Conservation (phyloP, 768 basidiomycete species). For the Pluteus cervinus region DNA sequence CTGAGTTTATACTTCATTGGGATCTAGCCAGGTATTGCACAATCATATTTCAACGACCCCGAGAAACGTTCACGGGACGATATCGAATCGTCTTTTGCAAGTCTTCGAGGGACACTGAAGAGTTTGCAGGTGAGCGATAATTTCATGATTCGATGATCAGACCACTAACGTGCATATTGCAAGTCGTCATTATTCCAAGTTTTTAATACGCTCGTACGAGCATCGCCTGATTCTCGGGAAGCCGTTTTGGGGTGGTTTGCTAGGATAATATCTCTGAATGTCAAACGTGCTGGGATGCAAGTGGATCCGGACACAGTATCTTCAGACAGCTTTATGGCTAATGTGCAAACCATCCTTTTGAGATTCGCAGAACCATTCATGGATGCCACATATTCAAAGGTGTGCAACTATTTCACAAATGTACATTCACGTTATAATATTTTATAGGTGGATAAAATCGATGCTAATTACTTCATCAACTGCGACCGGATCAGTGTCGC, state of each 20-base stretch:
- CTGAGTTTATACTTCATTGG: not conserved
- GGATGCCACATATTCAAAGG: slow-evolving; percentile 87
- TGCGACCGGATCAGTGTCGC: slow-evolving; percentile 67
- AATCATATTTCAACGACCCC: slow-evolving; percentile 81
- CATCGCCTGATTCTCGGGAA: slow-evolving; percentile 73
- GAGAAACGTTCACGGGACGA: slow-evolving; percentile 70
- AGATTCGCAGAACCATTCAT: slow-evolving; percentile 93
- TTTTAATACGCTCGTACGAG: slow-evolving; percentile 83
- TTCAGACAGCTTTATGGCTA: slow-evolving; percentile 90
- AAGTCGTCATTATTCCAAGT: slow-evolving; percentile 74
- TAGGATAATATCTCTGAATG: slow-evolving; percentile 66
- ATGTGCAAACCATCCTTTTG: slow-evolving; percentile 76
- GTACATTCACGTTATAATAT: slow-evolving; percentile 4
- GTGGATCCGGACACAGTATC: slow-evolving; percentile 82
- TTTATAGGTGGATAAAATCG: slow-evolving; percentile 82
- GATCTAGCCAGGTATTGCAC: slow-evolving; percentile 64
- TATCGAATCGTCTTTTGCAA: slow-evolving; percentile 77
- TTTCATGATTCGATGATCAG: not conserved
- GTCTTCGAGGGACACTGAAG: slow-evolving; percentile 81
- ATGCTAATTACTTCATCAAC: slow-evolving; percentile 72
- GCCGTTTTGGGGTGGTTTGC: slow-evolving; percentile 81
- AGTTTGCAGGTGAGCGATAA: slow-evolving; percentile 61
- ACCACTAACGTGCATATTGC: not conserved
- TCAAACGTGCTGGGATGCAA: slow-evolving; percentile 88
- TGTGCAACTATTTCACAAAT: slow-evolving; percentile 15